Conservation (phyloP, 2,329 filamentous ascomycete species). For the Periconia sp. region DNA sequence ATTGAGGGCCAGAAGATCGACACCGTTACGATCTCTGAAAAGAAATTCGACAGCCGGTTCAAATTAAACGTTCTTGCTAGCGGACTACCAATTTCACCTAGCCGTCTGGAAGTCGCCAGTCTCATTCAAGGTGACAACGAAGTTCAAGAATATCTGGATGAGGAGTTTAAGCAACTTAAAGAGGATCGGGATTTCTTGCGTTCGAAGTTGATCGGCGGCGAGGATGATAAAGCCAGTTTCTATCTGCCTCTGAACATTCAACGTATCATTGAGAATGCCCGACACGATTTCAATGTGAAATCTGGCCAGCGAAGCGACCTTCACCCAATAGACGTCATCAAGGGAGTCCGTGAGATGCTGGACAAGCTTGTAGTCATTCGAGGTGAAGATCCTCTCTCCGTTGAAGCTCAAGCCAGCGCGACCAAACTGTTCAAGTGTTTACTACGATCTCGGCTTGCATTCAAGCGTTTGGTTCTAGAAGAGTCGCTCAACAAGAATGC, state of each 20-base stretch:
- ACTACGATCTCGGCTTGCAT: slow-evolving; percentile 85
- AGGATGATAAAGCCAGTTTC: slow-evolving; percentile 78
- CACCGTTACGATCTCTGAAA: slow-evolving; percentile 79
- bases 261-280: slow-evolving; percentile 89
- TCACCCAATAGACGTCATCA: slow-evolving; percentile 85
- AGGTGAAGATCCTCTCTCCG: slow-evolving; percentile 79
- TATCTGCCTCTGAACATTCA: slow-evolving; percentile 91
- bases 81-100: slow-evolving; percentile 65
- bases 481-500: slow-evolving; percentile 89
- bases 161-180: slow-evolving; percentile 81
- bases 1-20: slow-evolving; percentile 95
- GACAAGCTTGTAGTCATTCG: slow-evolving; percentile 84
- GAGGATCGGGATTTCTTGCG: slow-evolving; percentile 80
- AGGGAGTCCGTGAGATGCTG: slow-evolving; percentile 75
- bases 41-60: slow-evolving; percentile 80
- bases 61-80: slow-evolving; percentile 85
- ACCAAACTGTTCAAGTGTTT: slow-evolving; percentile 93
- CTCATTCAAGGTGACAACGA: slow-evolving; percentile 88
- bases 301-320: slow-evolving; percentile 82
- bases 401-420: slow-evolving; percentile 85
- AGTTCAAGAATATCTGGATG: slow-evolving; percentile 84
- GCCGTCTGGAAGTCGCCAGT: slow-evolving; percentile 83
- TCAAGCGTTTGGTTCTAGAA: slow-evolving; percentile 87
- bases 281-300: slow-evolving; percentile 89
- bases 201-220: slow-evolving; percentile 63